Evolutionary conservation across 73 alveolate species (phyloP).

Genomic region (Breviolum minutum): DNA sequence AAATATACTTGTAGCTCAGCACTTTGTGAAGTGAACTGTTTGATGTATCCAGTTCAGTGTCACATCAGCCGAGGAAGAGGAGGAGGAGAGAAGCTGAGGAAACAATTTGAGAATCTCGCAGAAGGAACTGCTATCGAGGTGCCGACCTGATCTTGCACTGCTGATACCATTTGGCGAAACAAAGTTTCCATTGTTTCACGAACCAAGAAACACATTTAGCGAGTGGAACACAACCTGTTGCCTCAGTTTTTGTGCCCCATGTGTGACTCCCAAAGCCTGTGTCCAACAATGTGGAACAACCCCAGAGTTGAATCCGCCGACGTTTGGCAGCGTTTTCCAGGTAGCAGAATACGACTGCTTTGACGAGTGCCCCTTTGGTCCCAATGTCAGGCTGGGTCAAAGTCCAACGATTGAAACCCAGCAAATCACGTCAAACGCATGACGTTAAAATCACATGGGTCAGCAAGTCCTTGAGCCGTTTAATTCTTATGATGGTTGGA

Average conservation of each 20-base stretch:
- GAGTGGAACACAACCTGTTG: background rate
- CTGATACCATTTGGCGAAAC: background rate
- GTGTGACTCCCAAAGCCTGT: too few relatives aligned
- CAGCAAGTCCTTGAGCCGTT: too few relatives aligned
- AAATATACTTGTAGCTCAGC: too few relatives aligned
- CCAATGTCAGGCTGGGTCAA: slow-evolving; percentile 14
- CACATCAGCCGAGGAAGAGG: slow-evolving; percentile 20
- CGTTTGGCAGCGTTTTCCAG: background rate
- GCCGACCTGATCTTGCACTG: background rate
- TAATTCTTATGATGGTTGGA: too few relatives aligned
- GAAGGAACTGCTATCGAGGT: slow-evolving; percentile 68
- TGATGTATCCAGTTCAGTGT: background rate
- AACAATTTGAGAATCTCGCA: slow-evolving; percentile 34
- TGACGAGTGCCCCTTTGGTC: slow-evolving; percentile 90
- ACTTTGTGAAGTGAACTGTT: background rate
- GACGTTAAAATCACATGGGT: too few relatives aligned
- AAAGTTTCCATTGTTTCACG: background rate
- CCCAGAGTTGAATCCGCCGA: background rate
- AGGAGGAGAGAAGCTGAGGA: slow-evolving; percentile 51
- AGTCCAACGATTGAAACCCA: too few relatives aligned
- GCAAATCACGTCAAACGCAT: background rate
- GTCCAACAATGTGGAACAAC: background rate
- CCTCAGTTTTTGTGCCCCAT: background rate
- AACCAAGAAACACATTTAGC: background rate
- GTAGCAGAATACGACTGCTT: slow-evolving; percentile 89